These are phyloP conservation scores for Daldinia bambusicola DNA, from an alignment of 495 filamentous ascomycete genomes.

Conservation along the genomic window DNA sequence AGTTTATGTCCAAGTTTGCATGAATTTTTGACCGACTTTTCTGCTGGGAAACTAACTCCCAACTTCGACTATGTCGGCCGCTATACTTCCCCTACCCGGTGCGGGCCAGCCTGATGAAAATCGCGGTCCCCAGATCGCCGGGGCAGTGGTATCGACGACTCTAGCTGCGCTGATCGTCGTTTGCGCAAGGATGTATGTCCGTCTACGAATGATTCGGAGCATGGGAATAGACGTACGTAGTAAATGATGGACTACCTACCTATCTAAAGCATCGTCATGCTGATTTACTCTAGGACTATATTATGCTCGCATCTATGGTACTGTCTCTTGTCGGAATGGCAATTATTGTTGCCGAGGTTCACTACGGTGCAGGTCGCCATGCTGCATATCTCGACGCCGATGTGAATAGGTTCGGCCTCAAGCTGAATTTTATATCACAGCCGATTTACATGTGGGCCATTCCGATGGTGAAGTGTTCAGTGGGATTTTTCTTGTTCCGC, in stretches of 20 bases:
- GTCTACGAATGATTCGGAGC: slow-evolving; percentile 54
- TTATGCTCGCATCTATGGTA: slow-evolving; percentile 57
- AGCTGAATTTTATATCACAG: slow-evolving; percentile 59
- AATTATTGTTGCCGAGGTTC: slow-evolving; percentile 51
- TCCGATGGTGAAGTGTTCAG: slow-evolving; percentile 57
- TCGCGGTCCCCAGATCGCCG: slow-evolving; percentile 56
- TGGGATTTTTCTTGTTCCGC: slow-evolving; percentile 59
- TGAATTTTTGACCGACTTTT: background rate
- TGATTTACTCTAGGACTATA: slow-evolving; percentile 20
- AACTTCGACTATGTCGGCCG: slow-evolving; percentile 16
- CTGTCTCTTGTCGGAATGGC: slow-evolving; percentile 49
- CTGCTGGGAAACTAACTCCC: background rate
- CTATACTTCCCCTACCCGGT: slow-evolving; percentile 3
- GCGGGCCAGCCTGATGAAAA: slow-evolving; percentile 47
- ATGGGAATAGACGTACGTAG: slow-evolving; percentile 59
- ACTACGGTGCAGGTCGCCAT: slow-evolving; percentile 57
- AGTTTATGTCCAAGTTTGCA: background rate
- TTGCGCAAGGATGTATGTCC: slow-evolving; percentile 58
- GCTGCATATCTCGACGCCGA: slow-evolving; percentile 45
- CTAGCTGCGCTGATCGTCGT: slow-evolving; percentile 45
- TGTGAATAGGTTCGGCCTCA: slow-evolving; percentile 43
- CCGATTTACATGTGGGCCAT: slow-evolving; percentile 56
- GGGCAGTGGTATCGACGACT: slow-evolving; percentile 52
- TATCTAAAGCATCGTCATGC: background rate
- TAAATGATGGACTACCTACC: slow-evolving; percentile 5